Evolutionary conservation across 2,329 filamentous ascomycete genomes (phyloP), one percentile per base, ranked within the genome.

Genomic region (Volutella citrinella): DNA sequence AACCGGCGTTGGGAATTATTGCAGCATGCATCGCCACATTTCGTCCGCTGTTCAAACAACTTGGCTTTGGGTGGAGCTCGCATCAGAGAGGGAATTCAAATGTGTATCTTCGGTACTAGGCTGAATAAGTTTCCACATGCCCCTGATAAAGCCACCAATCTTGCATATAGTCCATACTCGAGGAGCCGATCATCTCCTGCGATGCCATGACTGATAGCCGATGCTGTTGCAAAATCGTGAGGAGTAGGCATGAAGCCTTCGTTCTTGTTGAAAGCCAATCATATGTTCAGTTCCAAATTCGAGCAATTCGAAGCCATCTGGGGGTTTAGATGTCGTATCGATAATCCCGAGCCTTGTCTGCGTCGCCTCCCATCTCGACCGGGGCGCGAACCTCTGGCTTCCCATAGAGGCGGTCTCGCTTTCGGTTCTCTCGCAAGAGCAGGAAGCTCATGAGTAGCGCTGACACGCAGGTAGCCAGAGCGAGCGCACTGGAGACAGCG

Each of bases 1-100:
- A 63, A 32, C 59, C 59, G 5, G 45, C 54, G 2, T 43, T 63
- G 1, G 58, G 57, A 3, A 61, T 63, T 11, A 52, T 60, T 20
- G 59, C 57, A 15, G 58, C 55, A 10, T 57, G 49, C 22, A 45
- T 56, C 10, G 54, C 56, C 8, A 55, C 52, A 7, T 37, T 60
- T 21, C 48, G 55, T 1, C 57, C 59, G 7, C 51, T 61, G 10
- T 56, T 60, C 34, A 57, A 55, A 19, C 36, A 29, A 23, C 47
- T 49, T 19, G 51, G 48, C 6, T 46, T 57, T 19, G 48, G 51
- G 17, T 29, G 27, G 27, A n/a, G 5, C 17, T 19, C 27, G 5
- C 13, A 15, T 8, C n/a, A n/a, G n/a, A n/a, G n/a, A n/a, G n/a
- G n/a, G n/a, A n/a, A n/a, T n/a, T n/a, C n/a, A n/a, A n/a, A n/a